Evolutionary conservation across 345 rosid species (phyloP).

Genomic region (Eucalyptus brandiana): DNA sequence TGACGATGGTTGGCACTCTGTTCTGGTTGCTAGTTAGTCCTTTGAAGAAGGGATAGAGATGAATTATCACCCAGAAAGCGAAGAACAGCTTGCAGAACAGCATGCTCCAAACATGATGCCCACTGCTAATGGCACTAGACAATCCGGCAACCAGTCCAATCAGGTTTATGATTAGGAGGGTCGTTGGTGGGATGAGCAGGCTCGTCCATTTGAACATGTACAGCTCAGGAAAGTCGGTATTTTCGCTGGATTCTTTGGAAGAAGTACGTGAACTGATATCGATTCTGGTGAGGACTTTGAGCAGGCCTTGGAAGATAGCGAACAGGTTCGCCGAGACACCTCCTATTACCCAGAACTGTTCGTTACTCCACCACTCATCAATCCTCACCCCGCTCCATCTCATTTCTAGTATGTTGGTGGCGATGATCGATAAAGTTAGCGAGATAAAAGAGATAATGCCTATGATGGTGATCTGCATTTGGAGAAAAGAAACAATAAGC

Average conservation of each 20-base stretch:
- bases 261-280: constrained; percentile 13
- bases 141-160: constrained; percentile 28
- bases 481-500: not conserved
- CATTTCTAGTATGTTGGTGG: constrained; percentile 33
- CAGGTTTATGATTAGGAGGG: constrained; percentile 24
- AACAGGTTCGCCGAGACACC: constrained; percentile 28
- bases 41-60: constrained; percentile 27
- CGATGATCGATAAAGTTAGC: constrained; percentile 23
- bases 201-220: constrained; percentile 33
- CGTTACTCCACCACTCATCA: constrained; percentile 40
- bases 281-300: constrained; percentile 18
- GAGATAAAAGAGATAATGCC: constrained; percentile 23
- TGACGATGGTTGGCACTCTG: constrained; percentile 24
- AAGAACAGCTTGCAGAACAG: constrained; percentile 34
- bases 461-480: constrained; percentile 19
- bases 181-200: constrained; percentile 29
- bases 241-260: constrained; percentile 11
- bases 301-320: constrained; percentile 25
- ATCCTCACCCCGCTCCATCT: constrained; percentile 33
- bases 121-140: constrained; percentile 12
- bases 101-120: constrained; percentile 25
- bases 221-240: constrained; percentile 13
- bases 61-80: constrained; percentile 34
- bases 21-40: constrained; percentile 31
- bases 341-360: constrained; percentile 36